Conservation (phyloP, 495 filamentous ascomycete genomes). For the Aspergillus sparsus region DNA sequence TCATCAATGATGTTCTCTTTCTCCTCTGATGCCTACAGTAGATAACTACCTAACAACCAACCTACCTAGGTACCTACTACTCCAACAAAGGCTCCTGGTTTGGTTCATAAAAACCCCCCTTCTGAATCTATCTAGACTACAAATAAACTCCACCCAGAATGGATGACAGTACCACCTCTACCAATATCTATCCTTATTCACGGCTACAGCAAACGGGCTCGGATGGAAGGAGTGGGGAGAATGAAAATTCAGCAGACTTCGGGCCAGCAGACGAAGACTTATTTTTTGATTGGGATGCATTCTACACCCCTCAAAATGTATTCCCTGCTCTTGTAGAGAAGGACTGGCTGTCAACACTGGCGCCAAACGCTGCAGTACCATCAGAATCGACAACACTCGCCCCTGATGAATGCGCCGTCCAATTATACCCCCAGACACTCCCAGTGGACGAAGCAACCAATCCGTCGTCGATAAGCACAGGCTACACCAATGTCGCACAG, state of each 20-base stretch:
- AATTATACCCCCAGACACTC: not conserved
- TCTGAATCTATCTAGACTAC: not conserved
- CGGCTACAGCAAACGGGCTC: not conserved
- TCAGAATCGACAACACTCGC: not conserved
- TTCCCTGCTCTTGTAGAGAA: not conserved
- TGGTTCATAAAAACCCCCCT: too few species aligned
- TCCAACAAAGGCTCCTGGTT: too few species aligned
- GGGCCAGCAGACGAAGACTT: constrained; percentile 8
- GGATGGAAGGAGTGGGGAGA: constrained; percentile 8
- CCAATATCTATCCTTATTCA: not conserved
- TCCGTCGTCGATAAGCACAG: not conserved
- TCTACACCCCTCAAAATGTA: constrained; percentile 2
- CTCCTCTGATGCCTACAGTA: too few species aligned
- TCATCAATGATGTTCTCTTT: too few species aligned
- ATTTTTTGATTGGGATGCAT: constrained; percentile 18
- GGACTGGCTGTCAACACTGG: constrained; percentile 3
- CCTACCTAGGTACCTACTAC: too few species aligned
- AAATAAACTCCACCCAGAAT: not conserved
- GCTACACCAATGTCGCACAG: constrained; percentile 35
- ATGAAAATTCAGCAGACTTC: not conserved
- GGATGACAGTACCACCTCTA: not conserved
- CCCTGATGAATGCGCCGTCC: not conserved
- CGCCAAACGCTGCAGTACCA: not conserved
- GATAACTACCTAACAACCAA: too few species aligned
- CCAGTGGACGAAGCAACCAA: not conserved